These are phyloP conservation scores for Arachis monticola DNA, from an alignment of 331 rosid genomes.

Conservation along the genomic window DNA sequence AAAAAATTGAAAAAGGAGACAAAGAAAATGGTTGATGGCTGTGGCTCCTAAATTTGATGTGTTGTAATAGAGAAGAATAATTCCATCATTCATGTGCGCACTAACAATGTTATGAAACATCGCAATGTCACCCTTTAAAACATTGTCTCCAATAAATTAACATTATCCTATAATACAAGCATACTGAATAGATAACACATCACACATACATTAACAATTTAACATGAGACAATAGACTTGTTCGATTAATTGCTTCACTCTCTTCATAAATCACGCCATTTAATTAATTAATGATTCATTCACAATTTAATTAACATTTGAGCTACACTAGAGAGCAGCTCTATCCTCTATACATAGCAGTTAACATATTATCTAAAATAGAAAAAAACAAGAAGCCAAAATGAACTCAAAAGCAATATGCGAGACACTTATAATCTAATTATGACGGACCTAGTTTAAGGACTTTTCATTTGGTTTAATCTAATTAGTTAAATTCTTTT, in stretches of 20 bases:
- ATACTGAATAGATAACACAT: not conserved
- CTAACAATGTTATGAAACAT: not conserved
- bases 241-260: slow-evolving; percentile 21
- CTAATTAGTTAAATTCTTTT: not conserved
- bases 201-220: not conserved
- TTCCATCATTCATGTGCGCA: slow-evolving; percentile 33
- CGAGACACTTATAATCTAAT: slow-evolving; percentile 11
- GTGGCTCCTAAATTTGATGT: not conserved
- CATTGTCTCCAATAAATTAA: slow-evolving; percentile 5
- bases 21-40: not conserved
- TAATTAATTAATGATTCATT: not conserved
- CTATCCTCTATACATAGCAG: too few species aligned
- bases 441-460: slow-evolving; percentile 27
- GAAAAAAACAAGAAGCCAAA: not conserved
- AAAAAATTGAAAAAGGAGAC: too few species aligned
- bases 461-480: not conserved
- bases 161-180: slow-evolving; percentile 9
- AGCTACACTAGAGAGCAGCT: too few species aligned
- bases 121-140: not conserved
- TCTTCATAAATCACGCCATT: slow-evolving; percentile 18
- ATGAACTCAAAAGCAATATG: slow-evolving; percentile 40
- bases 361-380: not conserved
- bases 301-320: too few species aligned
- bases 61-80: slow-evolving; percentile 18
- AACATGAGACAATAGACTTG: not conserved